Percentiles rank a stretch among this genome's conserved stretches.
These are phyloP conservation scores for Rhizomucor pusillus DNA, from an alignment of 371 early-diverging fungal species.

Conservation along the genomic window DNA sequence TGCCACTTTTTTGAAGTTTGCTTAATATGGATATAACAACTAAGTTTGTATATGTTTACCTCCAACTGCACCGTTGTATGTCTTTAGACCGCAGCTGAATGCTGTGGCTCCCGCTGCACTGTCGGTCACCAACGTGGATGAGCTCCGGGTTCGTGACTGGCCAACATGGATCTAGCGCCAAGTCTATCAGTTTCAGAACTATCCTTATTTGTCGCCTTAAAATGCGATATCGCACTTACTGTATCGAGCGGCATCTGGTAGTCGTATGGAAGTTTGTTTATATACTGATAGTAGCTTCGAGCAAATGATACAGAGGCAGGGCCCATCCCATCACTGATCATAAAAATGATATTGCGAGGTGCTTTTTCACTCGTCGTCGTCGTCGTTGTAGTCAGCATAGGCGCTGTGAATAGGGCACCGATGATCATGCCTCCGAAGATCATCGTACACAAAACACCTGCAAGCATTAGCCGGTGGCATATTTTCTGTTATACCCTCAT, in stretches of 20 bases:
- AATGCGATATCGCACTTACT: background rate
- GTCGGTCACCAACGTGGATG: slow-evolving; percentile 80
- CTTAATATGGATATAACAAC: background rate
- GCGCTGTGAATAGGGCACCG: too few species aligned
- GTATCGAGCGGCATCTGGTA: slow-evolving; percentile 68
- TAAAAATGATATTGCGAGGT: slow-evolving; percentile 75
- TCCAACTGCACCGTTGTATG: slow-evolving; percentile 85
- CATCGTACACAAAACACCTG: too few species aligned
- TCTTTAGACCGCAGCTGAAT: slow-evolving; percentile 79
- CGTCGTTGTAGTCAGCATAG: too few species aligned
- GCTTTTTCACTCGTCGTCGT: background rate
- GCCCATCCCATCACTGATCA: slow-evolving; percentile 90
- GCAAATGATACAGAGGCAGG: slow-evolving; percentile 87
- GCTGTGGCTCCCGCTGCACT: slow-evolving; percentile 96
- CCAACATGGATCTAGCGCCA: slow-evolving; percentile 68
- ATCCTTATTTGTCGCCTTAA: background rate
- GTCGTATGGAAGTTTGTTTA: slow-evolving; percentile 37
- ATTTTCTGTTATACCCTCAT: too few species aligned
- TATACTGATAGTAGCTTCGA: slow-evolving; percentile 64
- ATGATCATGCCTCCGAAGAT: too few species aligned
- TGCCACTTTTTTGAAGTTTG: slow-evolving; percentile 36
- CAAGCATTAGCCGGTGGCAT: too few species aligned
- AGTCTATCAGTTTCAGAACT: background rate
- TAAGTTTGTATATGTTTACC: slow-evolving; percentile 23
- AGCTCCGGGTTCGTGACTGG: slow-evolving; percentile 82